Conservation (phyloP, 352 stramenopile species). For the Thraustotheca clavata region DNA sequence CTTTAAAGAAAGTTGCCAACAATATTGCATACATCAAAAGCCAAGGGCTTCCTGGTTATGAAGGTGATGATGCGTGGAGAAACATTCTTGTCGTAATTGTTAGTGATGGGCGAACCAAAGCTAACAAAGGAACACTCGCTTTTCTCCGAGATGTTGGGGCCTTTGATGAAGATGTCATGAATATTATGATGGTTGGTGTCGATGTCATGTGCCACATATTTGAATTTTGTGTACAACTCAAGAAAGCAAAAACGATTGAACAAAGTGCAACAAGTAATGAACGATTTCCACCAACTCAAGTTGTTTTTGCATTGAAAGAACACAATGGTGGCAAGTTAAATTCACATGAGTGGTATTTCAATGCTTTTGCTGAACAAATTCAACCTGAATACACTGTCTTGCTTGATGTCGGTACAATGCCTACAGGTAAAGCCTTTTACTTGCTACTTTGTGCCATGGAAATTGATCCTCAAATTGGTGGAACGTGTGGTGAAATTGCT, state of each 20-base stretch:
- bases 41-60: conserved; percentile 22
- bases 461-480: conserved; percentile 27
- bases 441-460: conserved; percentile 25
- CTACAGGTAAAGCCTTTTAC: conserved; percentile 16
- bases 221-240: conserved; percentile 23
- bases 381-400: conserved; percentile 30
- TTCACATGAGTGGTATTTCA: conserved; percentile 30
- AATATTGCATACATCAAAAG: conserved; percentile 22
- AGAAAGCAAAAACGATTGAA: conserved; percentile 19
- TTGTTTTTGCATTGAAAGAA: conserved; percentile 26
- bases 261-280: background rate
- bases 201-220: conserved; percentile 21
- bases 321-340: conserved; percentile 33
- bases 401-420: conserved; percentile 32
- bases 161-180: conserved; percentile 23
- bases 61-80: conserved; percentile 22
- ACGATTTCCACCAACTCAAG: conserved; percentile 19
- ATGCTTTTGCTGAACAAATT: conserved; percentile 27
- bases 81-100: conserved; percentile 23
- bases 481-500: conserved; percentile 32
- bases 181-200: conserved; percentile 23
- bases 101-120: conserved; percentile 21
- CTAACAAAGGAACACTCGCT: conserved; percentile 22
- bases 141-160: conserved; percentile 20
- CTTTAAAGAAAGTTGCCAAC: conserved; percentile 23